These are phyloP conservation scores for Ogataea angusta DNA, from an alignment of 805 yeast species.

Conservation along the genomic window DNA sequence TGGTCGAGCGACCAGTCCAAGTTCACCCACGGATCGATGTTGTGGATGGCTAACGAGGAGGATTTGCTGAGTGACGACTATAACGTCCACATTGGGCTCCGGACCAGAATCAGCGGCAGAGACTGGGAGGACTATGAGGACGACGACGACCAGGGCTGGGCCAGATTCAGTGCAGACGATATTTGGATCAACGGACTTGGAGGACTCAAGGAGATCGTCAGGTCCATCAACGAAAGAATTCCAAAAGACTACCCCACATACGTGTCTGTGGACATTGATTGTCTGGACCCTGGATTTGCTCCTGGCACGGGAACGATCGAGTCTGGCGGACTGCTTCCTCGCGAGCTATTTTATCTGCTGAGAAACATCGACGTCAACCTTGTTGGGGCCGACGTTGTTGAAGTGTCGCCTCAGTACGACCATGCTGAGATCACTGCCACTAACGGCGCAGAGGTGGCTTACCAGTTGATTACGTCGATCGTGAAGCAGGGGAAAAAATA, in stretches of 20 bases:
- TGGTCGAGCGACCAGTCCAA: slow-evolving; percentile 40
- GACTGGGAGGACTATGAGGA: slow-evolving; percentile 60
- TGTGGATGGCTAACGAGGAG: slow-evolving; percentile 76
- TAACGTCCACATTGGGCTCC: slow-evolving; percentile 72
- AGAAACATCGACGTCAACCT: slow-evolving; percentile 45
- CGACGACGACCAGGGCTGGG: slow-evolving; percentile 67
- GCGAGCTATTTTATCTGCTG: slow-evolving; percentile 49
- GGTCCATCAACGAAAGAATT: slow-evolving; percentile 50
- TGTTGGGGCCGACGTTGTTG: slow-evolving; percentile 57
- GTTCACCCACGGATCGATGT: slow-evolving; percentile 81
- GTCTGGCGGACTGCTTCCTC: slow-evolving; percentile 57
- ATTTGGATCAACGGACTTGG: slow-evolving; percentile 62
- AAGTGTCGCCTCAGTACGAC: slow-evolving; percentile 63
- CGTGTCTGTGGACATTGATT: slow-evolving; percentile 73
- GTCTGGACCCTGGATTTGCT: slow-evolving; percentile 55
- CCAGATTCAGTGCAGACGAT: slow-evolving; percentile 68
- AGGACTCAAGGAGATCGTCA: slow-evolving; percentile 45
- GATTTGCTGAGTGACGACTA: slow-evolving; percentile 52
- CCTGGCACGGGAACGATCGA: slow-evolving; percentile 60
- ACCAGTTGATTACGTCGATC: slow-evolving; percentile 71
- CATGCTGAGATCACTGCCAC: slow-evolving; percentile 63
- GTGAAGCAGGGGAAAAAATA: slow-evolving; percentile 46
- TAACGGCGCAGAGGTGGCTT: slow-evolving; percentile 69
- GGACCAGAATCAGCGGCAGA: slow-evolving; percentile 67
- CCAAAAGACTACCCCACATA: slow-evolving; percentile 69